phyloP scores from a whole-genome alignment of 805 yeast species.

The Suhomyces sp. region DNA sequence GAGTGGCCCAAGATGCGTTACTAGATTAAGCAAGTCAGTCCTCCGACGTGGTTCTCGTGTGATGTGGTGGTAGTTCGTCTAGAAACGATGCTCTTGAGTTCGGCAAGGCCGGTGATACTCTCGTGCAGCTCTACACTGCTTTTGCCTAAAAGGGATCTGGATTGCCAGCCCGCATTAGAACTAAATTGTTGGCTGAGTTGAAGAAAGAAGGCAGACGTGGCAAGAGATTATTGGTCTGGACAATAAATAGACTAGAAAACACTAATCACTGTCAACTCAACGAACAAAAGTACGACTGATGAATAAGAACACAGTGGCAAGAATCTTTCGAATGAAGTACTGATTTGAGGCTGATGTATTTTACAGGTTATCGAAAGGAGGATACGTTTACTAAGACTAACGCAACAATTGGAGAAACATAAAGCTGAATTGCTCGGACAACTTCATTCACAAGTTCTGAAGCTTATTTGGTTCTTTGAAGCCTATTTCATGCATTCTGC shows the following conservation, averaged over 20 bases:
- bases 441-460: neutral
- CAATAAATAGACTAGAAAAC: too few species aligned
- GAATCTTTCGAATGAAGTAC: too few species aligned
- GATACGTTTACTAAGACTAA: neutral
- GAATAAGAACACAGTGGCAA: too few species aligned
- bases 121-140: slow-evolving; percentile 81
- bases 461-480: neutral
- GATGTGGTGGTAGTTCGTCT: slow-evolving; percentile 88
- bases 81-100: slow-evolving; percentile 90
- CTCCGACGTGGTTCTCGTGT: slow-evolving; percentile 68
- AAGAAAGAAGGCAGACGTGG: slow-evolving; percentile 71
- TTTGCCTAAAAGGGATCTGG: slow-evolving; percentile 95
- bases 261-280: too few species aligned
- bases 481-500: neutral
- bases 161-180: slow-evolving; percentile 39
- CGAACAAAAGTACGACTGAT: too few species aligned
- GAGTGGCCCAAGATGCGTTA: neutral
- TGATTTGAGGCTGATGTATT: neutral
- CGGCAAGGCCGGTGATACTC: slow-evolving; percentile 92
- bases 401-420: neutral
- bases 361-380: neutral
- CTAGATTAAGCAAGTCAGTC: neutral
- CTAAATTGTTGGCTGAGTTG: slow-evolving; percentile 46
- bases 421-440: neutral
- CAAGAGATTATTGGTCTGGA: slow-evolving; percentile 69